Percentiles rank a stretch among this genome's conserved stretches.
Conservation (phyloP, 495 filamentous ascomycete genomes). For the Chlorociboria aeruginascens region DNA sequence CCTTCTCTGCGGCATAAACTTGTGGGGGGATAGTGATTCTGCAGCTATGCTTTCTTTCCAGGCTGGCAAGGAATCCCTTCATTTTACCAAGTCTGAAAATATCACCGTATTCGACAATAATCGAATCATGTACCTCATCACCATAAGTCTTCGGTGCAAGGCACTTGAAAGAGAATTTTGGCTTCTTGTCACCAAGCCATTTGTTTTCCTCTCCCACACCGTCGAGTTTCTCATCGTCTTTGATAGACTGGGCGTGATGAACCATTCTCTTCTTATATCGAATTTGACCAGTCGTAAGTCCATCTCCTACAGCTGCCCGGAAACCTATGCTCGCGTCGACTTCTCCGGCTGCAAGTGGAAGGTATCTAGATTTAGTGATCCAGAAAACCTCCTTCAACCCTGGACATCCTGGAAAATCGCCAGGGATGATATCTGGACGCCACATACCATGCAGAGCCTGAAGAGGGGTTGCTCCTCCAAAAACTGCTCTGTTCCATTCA, state of each 20-base stretch:
- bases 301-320: neutral
- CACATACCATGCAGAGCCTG: slow-evolving; percentile 3
- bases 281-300: neutral
- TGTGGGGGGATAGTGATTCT: no score
- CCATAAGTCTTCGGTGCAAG: neutral
- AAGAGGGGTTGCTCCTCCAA: neutral
- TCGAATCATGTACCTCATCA: no score
- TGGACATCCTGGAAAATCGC: neutral
- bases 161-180: neutral
- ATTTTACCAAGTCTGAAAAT: no score
- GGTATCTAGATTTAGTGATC: neutral
- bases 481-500: neutral
- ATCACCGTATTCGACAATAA: no score
- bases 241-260: no score
- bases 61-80: no score
- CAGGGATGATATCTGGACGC: neutral
- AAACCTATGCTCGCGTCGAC: neutral
- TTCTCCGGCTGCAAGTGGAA: neutral
- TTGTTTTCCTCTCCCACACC: neutral
- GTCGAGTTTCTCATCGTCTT: neutral
- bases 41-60: no score
- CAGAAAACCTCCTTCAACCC: slow-evolving; percentile 2
- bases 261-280: no score
- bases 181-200: slow-evolving; percentile 1
- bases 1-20: no score